Conservation (phyloP, 805 yeast species). For the Saccharomyces eubayanus region DNA sequence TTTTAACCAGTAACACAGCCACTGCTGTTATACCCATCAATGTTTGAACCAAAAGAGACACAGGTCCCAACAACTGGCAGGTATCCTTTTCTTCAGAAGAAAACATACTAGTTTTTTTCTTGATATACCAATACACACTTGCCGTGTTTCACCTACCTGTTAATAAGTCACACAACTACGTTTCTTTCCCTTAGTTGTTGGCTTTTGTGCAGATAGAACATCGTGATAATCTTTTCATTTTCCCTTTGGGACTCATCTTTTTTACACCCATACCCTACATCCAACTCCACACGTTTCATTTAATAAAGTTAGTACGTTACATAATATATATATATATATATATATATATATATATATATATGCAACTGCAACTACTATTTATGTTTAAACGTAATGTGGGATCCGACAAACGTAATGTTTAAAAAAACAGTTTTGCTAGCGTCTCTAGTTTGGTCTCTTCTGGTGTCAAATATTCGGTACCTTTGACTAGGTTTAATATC, state of each 20-base stretch:
- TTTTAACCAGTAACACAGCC: slow-evolving; percentile 61
- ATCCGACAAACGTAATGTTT: not conserved
- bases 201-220: not conserved
- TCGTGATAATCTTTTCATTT: not conserved
- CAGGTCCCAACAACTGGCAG: slow-evolving; percentile 75
- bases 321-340: not conserved
- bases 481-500: slow-evolving; percentile 10
- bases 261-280: not conserved
- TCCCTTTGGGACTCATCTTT: not conserved
- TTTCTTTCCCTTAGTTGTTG: not conserved
- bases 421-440: slow-evolving; percentile 7
- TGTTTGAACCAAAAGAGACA: slow-evolving; percentile 71
- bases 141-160: not conserved
- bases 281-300: not conserved
- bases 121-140: not conserved
- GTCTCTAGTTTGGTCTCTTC: slow-evolving; percentile 9
- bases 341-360: not conserved
- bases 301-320: not conserved
- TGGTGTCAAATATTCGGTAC: slow-evolving; percentile 5
- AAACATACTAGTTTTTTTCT: not conserved
- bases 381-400: not conserved
- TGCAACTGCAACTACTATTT: not conserved
- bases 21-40: slow-evolving; percentile 71
- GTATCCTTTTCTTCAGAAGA: slow-evolving; percentile 6
- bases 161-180: not conserved